Conservation (phyloP, 2,329 filamentous ascomycete species). For the Sordariomycetes sp. region DNA sequence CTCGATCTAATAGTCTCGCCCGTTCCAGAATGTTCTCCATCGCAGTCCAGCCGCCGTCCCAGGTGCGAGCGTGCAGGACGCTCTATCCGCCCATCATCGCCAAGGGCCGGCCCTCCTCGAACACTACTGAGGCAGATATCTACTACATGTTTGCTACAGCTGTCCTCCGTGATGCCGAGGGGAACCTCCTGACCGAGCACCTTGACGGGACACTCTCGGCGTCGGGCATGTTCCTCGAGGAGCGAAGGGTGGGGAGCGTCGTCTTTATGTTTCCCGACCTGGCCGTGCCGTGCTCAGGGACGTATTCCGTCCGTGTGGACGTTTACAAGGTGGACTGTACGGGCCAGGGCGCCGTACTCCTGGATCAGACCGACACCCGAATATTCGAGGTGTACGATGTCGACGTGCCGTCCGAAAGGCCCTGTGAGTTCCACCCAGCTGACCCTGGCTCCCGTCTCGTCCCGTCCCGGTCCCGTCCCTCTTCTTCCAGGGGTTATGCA, state of each 20-base stretch:
- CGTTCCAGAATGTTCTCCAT: conserved; percentile 4
- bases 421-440: conserved; percentile 1
- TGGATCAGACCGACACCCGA: conserved; percentile 3
- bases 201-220: conserved; percentile 1
- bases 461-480: background rate
- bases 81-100: conserved; percentile 3
- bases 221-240: background rate
- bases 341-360: conserved; percentile 1
- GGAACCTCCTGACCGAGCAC: conserved; percentile 1
- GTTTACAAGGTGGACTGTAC: conserved; percentile 3
- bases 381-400: conserved; percentile 1
- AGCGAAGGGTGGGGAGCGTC: background rate
- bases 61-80: background rate
- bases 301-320: conserved; percentile 4
- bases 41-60: conserved; percentile 1
- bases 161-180: conserved; percentile 1
- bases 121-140: background rate
- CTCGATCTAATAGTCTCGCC: background rate
- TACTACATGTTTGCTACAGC: conserved; percentile 4
- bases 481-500: background rate
- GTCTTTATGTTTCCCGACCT: conserved; percentile 5
- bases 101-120: background rate
- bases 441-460: background rate
- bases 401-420: background rate
- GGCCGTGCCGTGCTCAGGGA: background rate